Evolutionary conservation across 129 eudicot genomes (phyloP), one percentile per base, ranked within the genome.

Genomic region (Artemisia argyi): DNA sequence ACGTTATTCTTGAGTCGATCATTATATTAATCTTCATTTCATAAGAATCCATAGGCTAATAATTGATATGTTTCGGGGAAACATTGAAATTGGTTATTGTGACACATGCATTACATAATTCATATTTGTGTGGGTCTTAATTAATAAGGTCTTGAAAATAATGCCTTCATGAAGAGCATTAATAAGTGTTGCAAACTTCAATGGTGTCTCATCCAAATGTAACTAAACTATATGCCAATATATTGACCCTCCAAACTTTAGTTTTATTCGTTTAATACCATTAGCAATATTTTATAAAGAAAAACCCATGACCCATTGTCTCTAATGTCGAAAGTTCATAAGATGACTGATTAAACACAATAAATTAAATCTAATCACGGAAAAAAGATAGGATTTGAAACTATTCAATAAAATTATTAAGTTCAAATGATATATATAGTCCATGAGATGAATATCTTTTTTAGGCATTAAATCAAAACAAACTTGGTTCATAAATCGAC

Each of bases 181-280:
- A 57, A 55, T 72, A 71, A 54, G 74, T 22, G 26, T 73, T 79
- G 66, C 75, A 67, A 62, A 72, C 73, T 66, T 83, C 86, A 72
- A 86, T 74, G 82, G 13, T 50, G 86, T 83, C 83, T 71, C 88
- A 76, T 61, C 70, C 76, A 51, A 71, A 68, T 59, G 79, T 72
- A 75, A 68, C 67, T 66, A 65, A 64, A 65, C 63, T 65, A 53
- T 64, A 52, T 74, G 65, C 65, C 65, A 52, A 53, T 28, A 39
- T 65, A 6, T 65, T 65, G 72, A 65, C 78, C 56, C 67, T 22
- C 22, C 47, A 3, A 59, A 18, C 77, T 67, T 60, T 50, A 46
- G 32, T 28, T 66, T 66, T 46, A 61, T 73, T 32, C 62, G 39
- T 11, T 8, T 30, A 54, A 60, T 30, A 11, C n/a, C 17, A 51